Percentiles rank a stretch among this genome's conserved stretches.
Conservation (phyloP, 805 yeast genomes). For the Monosporozyma solicola region DNA sequence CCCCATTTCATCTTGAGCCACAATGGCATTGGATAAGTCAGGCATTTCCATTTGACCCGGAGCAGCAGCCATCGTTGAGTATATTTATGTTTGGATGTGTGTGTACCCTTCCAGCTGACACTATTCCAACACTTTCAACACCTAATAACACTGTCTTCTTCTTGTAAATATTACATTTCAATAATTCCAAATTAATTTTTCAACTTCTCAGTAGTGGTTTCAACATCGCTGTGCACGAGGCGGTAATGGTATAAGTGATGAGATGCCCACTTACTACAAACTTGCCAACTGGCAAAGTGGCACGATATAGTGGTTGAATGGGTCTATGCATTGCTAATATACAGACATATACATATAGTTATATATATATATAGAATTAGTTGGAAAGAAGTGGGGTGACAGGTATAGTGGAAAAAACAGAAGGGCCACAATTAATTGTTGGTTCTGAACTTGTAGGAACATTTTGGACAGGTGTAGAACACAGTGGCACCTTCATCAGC, state of each 20-base stretch:
- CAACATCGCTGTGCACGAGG: not conserved
- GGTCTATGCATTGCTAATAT: not conserved
- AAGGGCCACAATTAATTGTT: conserved; percentile 48
- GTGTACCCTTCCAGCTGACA: not conserved
- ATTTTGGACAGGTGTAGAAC: conserved; percentile 88
- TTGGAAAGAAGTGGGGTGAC: not conserved
- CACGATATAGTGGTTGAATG: not conserved
- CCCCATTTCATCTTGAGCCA: conserved; percentile 99
- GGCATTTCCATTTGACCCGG: conserved; percentile 47
- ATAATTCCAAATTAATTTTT: not conserved
- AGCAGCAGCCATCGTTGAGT: not conserved
- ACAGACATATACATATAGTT: not conserved
- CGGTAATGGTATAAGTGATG: not conserved
- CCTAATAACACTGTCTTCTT: not conserved
- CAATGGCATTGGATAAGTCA: conserved; percentile 94
- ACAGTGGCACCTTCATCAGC: conserved; percentile 99
- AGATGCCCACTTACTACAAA: too few species aligned
- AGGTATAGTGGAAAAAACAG: not conserved
- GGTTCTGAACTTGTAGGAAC: conserved; percentile 91
- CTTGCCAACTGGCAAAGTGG: not conserved
- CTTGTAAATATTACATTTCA: not conserved
- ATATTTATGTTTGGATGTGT: not conserved
- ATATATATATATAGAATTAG: not conserved
- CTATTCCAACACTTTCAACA: not conserved
- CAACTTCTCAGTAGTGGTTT: not conserved